phyloP scores from a whole-genome alignment of 1,284 basidiomycete genomes.

The Cryptococcus sp. region DNA sequence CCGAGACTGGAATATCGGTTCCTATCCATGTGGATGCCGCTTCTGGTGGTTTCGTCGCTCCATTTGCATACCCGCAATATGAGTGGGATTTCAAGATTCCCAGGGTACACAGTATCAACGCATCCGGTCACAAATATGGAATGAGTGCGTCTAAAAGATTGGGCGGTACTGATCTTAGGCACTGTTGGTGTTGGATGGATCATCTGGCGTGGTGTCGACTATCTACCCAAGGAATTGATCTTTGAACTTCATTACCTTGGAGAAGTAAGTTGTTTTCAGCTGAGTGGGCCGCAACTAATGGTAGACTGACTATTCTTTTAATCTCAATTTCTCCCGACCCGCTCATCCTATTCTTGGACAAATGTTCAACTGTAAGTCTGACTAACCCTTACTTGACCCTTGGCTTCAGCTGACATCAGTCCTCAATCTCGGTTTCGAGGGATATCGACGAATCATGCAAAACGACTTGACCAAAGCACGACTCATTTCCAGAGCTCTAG shows the following conservation, averaged over 20 bases:
- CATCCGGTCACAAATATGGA: slow-evolving; percentile 86
- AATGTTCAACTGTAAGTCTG: slow-evolving; percentile 74
- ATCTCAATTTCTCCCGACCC: slow-evolving; percentile 87
- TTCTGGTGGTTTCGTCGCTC: slow-evolving; percentile 73
- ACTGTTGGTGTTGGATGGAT: slow-evolving; percentile 86
- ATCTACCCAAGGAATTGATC: slow-evolving; percentile 80
- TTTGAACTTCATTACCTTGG: slow-evolving; percentile 81
- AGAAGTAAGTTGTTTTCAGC: slow-evolving; percentile 16
- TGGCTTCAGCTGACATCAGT: slow-evolving; percentile 42
- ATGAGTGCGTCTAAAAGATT: slow-evolving; percentile 44
- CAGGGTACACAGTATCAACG: slow-evolving; percentile 63
- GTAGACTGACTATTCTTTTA: slow-evolving; percentile 66
- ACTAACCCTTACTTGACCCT: not conserved
- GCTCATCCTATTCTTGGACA: slow-evolving; percentile 79
- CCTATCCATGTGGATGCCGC: slow-evolving; percentile 69
- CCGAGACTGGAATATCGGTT: slow-evolving; percentile 68
- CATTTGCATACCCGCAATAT: slow-evolving; percentile 59
- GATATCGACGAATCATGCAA: slow-evolving; percentile 68
- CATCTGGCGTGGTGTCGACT: slow-evolving; percentile 70
- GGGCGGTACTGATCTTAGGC: slow-evolving; percentile 8
- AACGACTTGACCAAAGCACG: slow-evolving; percentile 77
- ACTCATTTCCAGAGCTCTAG: slow-evolving; percentile 77
- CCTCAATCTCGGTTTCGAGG: slow-evolving; percentile 71
- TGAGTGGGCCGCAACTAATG: not conserved
- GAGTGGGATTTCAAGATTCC: slow-evolving; percentile 82